Conservation (phyloP, 805 yeast genomes). For the Ogataea chonburiensis region DNA sequence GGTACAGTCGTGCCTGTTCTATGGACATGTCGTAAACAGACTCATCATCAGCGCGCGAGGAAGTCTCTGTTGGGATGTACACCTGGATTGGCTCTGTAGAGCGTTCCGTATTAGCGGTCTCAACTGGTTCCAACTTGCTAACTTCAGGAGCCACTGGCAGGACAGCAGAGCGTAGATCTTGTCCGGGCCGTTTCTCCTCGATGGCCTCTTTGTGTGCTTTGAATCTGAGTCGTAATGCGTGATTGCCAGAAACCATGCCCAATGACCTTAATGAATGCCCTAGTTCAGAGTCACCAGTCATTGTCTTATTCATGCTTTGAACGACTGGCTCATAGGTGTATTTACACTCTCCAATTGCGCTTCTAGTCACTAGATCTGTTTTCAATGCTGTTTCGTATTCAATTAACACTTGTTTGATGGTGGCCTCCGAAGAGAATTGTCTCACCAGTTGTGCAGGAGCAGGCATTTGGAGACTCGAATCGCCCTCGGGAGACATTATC, state of each 20-base stretch:
- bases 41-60: constrained; percentile 28
- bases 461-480: constrained; percentile 14
- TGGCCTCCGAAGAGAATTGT: constrained; percentile 10
- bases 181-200: neutral
- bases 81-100: constrained; percentile 7
- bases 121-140: neutral
- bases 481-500: constrained; percentile 20
- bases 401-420: constrained; percentile 17
- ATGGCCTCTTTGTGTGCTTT: constrained; percentile 4
- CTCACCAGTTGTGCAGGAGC: constrained; percentile 16
- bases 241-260: constrained; percentile 30
- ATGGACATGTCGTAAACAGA: constrained; percentile 46
- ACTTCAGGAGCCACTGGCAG: neutral
- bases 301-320: constrained; percentile 26
- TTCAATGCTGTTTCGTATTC: constrained; percentile 16
- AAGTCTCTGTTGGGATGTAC: constrained; percentile 1
- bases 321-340: constrained; percentile 21
- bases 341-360: constrained; percentile 2
- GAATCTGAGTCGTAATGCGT: constrained; percentile 29
- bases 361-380: neutral
- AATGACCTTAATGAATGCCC: constrained; percentile 22
- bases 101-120: neutral
- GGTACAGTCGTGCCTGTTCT: constrained; percentile 54
- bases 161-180: neutral
- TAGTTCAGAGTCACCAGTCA: constrained; percentile 22